Percentiles rank a stretch among this genome's conserved stretches.
phyloP scores from a whole-genome alignment of 1,139 yeast genomes.

The Sporopachydermia cereana region DNA sequence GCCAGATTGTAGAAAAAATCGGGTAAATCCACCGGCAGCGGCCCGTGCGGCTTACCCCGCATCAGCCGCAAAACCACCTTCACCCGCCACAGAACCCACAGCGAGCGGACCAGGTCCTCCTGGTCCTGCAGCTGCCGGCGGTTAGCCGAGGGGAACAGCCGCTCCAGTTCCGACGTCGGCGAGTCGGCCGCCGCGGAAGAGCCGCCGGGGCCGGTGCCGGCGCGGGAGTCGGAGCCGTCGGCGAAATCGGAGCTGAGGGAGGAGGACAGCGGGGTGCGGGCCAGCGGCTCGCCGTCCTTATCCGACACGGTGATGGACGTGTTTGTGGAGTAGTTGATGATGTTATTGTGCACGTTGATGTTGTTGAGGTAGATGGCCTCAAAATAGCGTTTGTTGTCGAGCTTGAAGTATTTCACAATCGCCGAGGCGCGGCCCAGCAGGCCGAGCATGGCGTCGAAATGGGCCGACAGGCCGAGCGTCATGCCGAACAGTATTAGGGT shows the following conservation, averaged over 20 bases:
- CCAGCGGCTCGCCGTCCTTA: not conserved
- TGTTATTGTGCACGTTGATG: conserved; percentile 5
- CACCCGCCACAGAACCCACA: conserved; percentile 3
- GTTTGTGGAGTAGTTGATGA: conserved; percentile 5
- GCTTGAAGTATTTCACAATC: conserved; percentile 4
- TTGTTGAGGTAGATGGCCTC: conserved; percentile 3
- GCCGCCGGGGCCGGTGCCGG: not conserved
- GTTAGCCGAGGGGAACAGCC: not conserved
- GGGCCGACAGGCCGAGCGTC: not conserved
- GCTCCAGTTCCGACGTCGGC: not conserved
- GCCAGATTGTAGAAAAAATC: conserved; percentile 4
- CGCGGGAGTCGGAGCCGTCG: not conserved
- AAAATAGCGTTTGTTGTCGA: conserved; percentile 3
- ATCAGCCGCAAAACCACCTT: not conserved
- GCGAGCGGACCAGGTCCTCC: not conserved
- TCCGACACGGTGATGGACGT: conserved; percentile 5
- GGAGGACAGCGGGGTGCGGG: not conserved
- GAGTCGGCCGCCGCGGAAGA: not conserved
- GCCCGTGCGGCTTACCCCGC: conserved; percentile 1
- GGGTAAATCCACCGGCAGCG: conserved; percentile 2
- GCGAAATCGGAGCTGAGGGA: conserved; percentile 1
- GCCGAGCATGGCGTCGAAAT: conserved; percentile 2
- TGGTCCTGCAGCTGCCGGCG: conserved; percentile 5
- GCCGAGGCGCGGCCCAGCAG: not conserved
- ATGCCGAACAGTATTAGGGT: not conserved